phyloP scores from a whole-genome alignment of 2,329 filamentous ascomycete genomes.

The Drechmeria coniospora region DNA sequence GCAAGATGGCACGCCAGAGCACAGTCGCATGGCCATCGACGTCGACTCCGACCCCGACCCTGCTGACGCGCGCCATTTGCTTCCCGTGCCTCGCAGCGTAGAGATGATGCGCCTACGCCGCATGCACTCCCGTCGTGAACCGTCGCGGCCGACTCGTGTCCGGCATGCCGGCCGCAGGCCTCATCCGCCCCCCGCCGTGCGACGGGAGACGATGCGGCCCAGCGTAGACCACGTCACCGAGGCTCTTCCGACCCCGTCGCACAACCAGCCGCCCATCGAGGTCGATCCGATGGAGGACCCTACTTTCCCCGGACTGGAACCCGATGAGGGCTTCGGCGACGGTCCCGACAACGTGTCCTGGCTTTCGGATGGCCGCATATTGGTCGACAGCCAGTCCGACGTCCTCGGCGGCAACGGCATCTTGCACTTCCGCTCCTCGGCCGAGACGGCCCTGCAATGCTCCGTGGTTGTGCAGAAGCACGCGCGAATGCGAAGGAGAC shows the following conservation, averaged over 20 bases:
- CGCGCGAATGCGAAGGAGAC: conserved; percentile 5
- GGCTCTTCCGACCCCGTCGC: not conserved
- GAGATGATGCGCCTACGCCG: conserved; percentile 1
- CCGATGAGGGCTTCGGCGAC: conserved; percentile 5
- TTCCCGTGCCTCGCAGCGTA: not conserved
- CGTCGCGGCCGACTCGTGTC: not conserved
- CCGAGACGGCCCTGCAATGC: conserved; percentile 6
- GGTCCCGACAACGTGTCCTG: conserved; percentile 3
- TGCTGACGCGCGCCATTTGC: not conserved
- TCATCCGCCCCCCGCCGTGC: too few relatives aligned
- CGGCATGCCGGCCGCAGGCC: too few relatives aligned
- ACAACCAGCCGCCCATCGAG: not conserved
- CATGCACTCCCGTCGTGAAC: not conserved
- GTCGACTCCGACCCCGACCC: not conserved
- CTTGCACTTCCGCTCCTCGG: conserved; percentile 4
- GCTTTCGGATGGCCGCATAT: not conserved
- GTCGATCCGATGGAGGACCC: not conserved
- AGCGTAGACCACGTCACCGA: not conserved
- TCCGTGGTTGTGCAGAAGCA: conserved; percentile 5
- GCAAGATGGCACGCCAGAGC: not conserved
- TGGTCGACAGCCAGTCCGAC: conserved; percentile 1
- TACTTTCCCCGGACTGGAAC: not conserved
- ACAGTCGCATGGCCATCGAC: not conserved
- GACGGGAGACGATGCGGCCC: not conserved
- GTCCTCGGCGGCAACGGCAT: conserved; percentile 2